phyloP scores from a whole-genome alignment of 2,329 filamentous ascomycete species.

The Hysterium pulicare region DNA sequence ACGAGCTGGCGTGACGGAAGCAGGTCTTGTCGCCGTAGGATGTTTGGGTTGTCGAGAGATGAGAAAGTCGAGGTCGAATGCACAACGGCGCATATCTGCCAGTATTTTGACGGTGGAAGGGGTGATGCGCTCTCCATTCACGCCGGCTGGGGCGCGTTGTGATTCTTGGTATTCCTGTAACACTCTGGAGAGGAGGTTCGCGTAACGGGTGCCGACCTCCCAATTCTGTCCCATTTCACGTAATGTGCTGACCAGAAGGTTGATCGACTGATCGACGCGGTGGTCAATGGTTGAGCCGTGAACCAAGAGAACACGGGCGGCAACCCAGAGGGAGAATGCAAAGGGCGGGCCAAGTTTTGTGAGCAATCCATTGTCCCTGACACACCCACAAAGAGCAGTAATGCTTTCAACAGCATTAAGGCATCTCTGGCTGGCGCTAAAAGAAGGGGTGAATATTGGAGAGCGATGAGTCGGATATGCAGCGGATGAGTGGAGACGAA shows the following conservation, averaged over 20 bases:
- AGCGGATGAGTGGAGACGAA: slow-evolving; percentile 85
- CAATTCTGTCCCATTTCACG: slow-evolving; percentile 78
- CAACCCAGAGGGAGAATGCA: slow-evolving; percentile 90
- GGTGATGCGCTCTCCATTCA: slow-evolving; percentile 68
- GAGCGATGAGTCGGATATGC: slow-evolving; percentile 88
- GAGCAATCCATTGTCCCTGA: slow-evolving; percentile 69
- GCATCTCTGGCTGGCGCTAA: slow-evolving; percentile 79
- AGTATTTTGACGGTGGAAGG: slow-evolving; percentile 83
- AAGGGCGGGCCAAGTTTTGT: slow-evolving; percentile 84
- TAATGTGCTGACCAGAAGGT: slow-evolving; percentile 78
- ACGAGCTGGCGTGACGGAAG: slow-evolving; percentile 54
- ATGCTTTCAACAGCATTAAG: slow-evolving; percentile 70
- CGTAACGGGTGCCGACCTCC: slow-evolving; percentile 82
- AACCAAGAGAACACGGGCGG: slow-evolving; percentile 79
- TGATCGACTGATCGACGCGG: slow-evolving; percentile 74
- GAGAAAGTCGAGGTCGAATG: slow-evolving; percentile 84
- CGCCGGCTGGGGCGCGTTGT: slow-evolving; percentile 55
- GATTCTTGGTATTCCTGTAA: slow-evolving; percentile 82
- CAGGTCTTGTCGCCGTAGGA: slow-evolving; percentile 31
- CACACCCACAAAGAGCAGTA: slow-evolving; percentile 72
- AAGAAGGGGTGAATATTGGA: slow-evolving; percentile 84
- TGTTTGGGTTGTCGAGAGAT: slow-evolving; percentile 72
- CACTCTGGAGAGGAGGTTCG: slow-evolving; percentile 73
- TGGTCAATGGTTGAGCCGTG: slow-evolving; percentile 88
- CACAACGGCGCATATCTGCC: slow-evolving; percentile 86